Percentiles rank a stretch among this genome's conserved stretches.
phyloP scores from a whole-genome alignment of 805 yeast species.

The Kurtzmaniella fragi region DNA sequence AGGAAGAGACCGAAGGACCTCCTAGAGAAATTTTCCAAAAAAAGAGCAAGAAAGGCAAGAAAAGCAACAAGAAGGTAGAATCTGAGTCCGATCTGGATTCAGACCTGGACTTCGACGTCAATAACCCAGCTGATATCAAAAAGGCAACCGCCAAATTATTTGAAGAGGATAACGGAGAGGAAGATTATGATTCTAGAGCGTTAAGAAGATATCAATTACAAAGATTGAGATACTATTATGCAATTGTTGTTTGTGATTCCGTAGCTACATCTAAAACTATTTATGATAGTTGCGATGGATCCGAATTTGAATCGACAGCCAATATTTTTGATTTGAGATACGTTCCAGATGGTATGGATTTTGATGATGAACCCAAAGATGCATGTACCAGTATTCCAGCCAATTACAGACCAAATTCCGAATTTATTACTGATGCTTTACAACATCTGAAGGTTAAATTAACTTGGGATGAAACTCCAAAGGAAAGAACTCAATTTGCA shows the following conservation, averaged over 20 bases:
- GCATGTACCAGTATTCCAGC: slow-evolving; percentile 66
- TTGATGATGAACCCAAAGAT: slow-evolving; percentile 71
- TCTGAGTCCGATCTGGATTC: slow-evolving; percentile 30
- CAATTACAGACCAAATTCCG: slow-evolving; percentile 66
- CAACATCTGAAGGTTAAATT: slow-evolving; percentile 94
- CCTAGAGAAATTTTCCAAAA: slow-evolving; percentile 73
- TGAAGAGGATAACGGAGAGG: slow-evolving; percentile 76
- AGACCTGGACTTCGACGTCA: slow-evolving; percentile 36
- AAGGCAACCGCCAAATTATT: slow-evolving; percentile 66
- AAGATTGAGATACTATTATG: slow-evolving; percentile 88
- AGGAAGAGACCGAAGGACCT: slow-evolving; percentile 90
- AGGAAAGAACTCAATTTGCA: slow-evolving; percentile 72
- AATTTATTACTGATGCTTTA: slow-evolving; percentile 89
- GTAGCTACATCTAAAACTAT: slow-evolving; percentile 66
- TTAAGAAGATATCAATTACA: slow-evolving; percentile 89
- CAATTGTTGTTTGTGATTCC: slow-evolving; percentile 79
- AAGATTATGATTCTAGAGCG: slow-evolving; percentile 78
- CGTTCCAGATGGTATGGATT: slow-evolving; percentile 89
- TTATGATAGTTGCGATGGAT: slow-evolving; percentile 85
- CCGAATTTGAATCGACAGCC: slow-evolving; percentile 94
- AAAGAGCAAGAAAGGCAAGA: slow-evolving; percentile 35
- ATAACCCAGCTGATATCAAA: slow-evolving; percentile 46
- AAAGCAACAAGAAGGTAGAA: slow-evolving; percentile 26
- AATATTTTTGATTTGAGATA: slow-evolving; percentile 89
- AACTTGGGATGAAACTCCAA: slow-evolving; percentile 99